A percentile compares a stretch with the other conserved stretches of the same genome.
Evolutionary conservation across 2,329 filamentous ascomycete species (phyloP).

Genomic region (Chrysoporthe cubensis): DNA sequence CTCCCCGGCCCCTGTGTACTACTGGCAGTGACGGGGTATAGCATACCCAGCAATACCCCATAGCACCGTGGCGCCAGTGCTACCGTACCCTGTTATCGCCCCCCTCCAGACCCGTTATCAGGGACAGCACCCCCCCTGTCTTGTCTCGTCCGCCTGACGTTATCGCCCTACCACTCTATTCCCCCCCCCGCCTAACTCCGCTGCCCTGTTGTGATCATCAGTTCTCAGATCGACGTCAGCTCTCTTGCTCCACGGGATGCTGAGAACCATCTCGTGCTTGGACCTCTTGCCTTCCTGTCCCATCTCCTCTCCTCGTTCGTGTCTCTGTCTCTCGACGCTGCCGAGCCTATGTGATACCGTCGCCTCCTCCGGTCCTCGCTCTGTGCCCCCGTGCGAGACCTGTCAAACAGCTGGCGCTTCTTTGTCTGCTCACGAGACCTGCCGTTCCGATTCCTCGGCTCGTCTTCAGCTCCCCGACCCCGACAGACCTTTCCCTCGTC

Average conservation of each 20-base stretch:
- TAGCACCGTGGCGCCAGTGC: neutral
- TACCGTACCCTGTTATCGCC: neutral
- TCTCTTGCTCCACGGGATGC: neutral
- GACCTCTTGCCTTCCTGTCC: neutral
- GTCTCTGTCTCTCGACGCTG: constrained; percentile 14
- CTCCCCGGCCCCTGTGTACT: no score
- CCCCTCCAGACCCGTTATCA: neutral
- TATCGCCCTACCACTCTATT: neutral
- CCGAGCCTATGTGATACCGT: constrained; percentile 7
- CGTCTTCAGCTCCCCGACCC: neutral
- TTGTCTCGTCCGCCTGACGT: constrained; percentile 1
- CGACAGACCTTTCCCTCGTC: neutral
- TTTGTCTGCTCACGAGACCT: constrained; percentile 11
- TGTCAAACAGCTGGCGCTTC: neutral
- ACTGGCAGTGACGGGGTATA: no score
- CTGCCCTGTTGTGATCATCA: constrained; percentile 11
- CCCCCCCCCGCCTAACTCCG: neutral
- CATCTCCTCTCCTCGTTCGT: neutral
- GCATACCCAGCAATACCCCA: neutral
- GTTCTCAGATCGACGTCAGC: constrained; percentile 6
- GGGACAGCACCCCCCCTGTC: constrained; percentile 4
- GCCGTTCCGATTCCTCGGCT: neutral
- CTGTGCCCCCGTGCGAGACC: constrained; percentile 20
- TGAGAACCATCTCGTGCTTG: neutral
- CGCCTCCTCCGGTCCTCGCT: neutral